Base-by-base conservation (phyloP, 1,284 basidiomycete species). In the Tylopilus sp. region DNA sequence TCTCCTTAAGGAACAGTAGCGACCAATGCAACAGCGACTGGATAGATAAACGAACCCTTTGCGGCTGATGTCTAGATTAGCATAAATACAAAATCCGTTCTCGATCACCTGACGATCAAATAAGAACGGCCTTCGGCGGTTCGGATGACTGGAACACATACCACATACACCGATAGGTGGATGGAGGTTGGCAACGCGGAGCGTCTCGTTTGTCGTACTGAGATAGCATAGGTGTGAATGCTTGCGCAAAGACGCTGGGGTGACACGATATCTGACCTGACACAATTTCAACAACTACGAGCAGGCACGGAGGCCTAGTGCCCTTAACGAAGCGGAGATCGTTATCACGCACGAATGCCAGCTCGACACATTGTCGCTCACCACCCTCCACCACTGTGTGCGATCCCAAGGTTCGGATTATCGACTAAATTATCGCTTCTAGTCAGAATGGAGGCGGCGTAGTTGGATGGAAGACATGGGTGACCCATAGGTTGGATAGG, bases 281-380 rank as follows among this genome's bases (percentile, higher is more conserved):
- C 35, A 20, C 5, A 1, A 7, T 35, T 17, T 35, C 17, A 35
- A 18, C 10, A 35, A 18, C 10, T 17, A 18, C 5, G 15, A 18
- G 9, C 17, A 20, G 20, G 9, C 18, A 35, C 35, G 10, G 10
- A 4, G 18, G 34, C 7, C 26, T 35, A n/a, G 34, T 35, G 34
- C 17, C 17, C 18, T 18, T 18, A 4, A 35, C 34, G 5, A 35
- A 35, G 34, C 17, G 74, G 26, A 26, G 26, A 8, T 7, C 26
- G 1, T 26, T 7, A 26, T 26, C 26, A 26, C 5, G 26, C 26
- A 26, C 26, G 8, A 26, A 26, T n/a, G n/a, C n/a, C n/a, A n/a
- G n/a, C n/a, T n/a, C 34, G 9, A 77, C 74, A 77, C 12, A 73
- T 65, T 0, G 72, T 69, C 9, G 3, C 75, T 73, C 28, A 18